phyloP scores from a whole-genome alignment of 2,329 filamentous ascomycete species.

The Cordyceps sp. region DNA sequence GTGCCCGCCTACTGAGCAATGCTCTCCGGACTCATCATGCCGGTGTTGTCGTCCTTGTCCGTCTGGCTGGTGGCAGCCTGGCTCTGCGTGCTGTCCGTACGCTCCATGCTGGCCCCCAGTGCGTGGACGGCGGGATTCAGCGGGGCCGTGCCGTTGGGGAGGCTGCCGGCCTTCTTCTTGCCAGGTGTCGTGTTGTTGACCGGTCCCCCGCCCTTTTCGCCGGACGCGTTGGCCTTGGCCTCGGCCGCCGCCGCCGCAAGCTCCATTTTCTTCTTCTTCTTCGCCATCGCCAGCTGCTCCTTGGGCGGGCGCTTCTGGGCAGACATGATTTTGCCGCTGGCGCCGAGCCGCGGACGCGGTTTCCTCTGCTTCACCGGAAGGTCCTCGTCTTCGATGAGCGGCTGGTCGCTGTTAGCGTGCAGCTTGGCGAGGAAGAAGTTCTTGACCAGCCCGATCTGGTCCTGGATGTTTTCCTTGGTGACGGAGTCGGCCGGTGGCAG shows the following conservation, averaged over 20 bases:
- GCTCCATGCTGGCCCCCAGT: constrained; percentile 36
- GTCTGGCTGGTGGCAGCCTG: constrained; percentile 44
- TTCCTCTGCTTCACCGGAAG: constrained; percentile 80
- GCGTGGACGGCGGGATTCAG: constrained; percentile 23
- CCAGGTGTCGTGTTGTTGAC: constrained; percentile 24
- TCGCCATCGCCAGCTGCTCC: constrained; percentile 68
- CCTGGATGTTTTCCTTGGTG: constrained; percentile 58
- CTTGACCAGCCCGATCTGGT: constrained; percentile 74
- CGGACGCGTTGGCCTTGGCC: constrained; percentile 20
- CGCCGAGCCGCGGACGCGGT: constrained; percentile 46
- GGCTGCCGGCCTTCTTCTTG: constrained; percentile 34
- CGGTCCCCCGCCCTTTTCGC: constrained; percentile 16
- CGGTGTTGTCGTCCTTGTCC: constrained; percentile 50
- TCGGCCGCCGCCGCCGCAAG: constrained; percentile 31
- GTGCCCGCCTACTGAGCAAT: constrained; percentile 39
- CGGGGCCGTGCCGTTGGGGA: constrained; percentile 17
- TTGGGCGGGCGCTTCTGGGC: constrained; percentile 70
- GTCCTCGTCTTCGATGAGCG: constrained; percentile 86
- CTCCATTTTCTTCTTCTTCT: constrained; percentile 74
- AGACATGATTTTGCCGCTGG: constrained; percentile 72
- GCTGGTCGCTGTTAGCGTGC: constrained; percentile 62
- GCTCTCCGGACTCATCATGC: constrained; percentile 77
- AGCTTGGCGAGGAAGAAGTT: constrained; percentile 86
- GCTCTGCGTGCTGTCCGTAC: constrained; percentile 38
- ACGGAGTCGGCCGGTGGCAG: constrained; percentile 60